A percentile compares a stretch with the other conserved stretches of the same genome.
phyloP scores from a whole-genome alignment of 208 protist genomes.

The Hexamita inflata region DNA sequence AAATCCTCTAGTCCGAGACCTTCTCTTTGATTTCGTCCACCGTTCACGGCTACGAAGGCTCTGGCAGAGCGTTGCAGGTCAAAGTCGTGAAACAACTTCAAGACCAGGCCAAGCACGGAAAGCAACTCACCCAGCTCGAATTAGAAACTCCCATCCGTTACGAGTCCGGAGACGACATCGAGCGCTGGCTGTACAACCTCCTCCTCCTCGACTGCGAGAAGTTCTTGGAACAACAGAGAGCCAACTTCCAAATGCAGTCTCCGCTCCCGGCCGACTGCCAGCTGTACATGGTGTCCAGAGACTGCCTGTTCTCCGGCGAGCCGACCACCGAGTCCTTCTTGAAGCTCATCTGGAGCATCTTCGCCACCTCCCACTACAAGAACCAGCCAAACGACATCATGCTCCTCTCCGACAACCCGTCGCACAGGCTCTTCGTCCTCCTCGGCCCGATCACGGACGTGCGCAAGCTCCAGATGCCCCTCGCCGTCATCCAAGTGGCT shows the following conservation, averaged over 20 bases:
- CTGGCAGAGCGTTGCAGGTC: constrained; percentile 87
- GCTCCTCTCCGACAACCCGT: constrained; percentile 85
- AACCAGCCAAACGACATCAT: constrained; percentile 98
- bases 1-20: constrained; percentile 53
- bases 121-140: constrained; percentile 57
- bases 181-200: constrained; percentile 87
- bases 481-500: constrained; percentile 81
- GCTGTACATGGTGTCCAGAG: constrained; percentile 83
- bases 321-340: constrained; percentile 60
- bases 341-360: constrained; percentile 78
- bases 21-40: constrained; percentile 95
- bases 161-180: constrained; percentile 70
- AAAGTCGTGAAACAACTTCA: constrained; percentile 91
- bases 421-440: constrained; percentile 91
- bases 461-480: constrained; percentile 71
- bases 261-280: constrained; percentile 60
- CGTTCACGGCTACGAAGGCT: constrained; percentile 83
- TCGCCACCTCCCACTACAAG: constrained; percentile 84
- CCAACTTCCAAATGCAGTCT: constrained; percentile 63
- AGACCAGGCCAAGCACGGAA: not conserved
- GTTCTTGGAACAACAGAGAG: not conserved
- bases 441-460: constrained; percentile 51
- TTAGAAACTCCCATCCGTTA: constrained; percentile 93
- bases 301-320: constrained; percentile 82
- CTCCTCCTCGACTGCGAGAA: constrained; percentile 79